Evolutionary conservation across 371 early-diverging fungal species (phyloP), one percentile per base, ranked within the genome.

Genomic region (Vairimorpha necatrix): DNA sequence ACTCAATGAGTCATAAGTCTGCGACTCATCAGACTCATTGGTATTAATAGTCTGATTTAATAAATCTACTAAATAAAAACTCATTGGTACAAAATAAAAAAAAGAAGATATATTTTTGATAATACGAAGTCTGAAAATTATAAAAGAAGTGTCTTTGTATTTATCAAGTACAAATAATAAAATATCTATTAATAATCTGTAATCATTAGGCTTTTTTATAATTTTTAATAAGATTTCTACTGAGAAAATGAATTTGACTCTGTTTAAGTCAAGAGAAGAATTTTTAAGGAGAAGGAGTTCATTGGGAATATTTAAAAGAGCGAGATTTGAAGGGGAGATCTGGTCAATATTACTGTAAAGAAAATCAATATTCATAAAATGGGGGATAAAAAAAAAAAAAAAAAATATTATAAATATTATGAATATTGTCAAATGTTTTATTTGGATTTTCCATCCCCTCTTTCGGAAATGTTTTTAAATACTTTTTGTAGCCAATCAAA

Each of bases 71-170:
- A 74, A 32, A 54, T 67, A 67, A 26, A 39, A 74, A 6, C 33
- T 58, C 16, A 66, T 4, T 0, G 74, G 74, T 26, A 54, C 46
- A 50, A 11, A 50, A 30, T 67, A 74, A 14, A 28, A 54, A 33
- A 24, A 38, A 18, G 33, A 39, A 0, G 30, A 20, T 26, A 67
- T 33, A 34, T 38, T 39, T 58, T 67, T 74, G 14, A 74, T 74
- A 22, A 67, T 28, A 18, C 74, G 22, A 13, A 74, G 38, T 24
- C 74, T 53, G 33, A 74, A 74, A 39, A 74, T 67, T 1, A 60
- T 42, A 46, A 42, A 36, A 34, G 2, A 47, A 50, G 32, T 46
- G n/a, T 34, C 32, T 16, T 39, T 67, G 42, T 48, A 67, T 66
- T n/a, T 74, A 16, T 74, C 67, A 13, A 74, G 13, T 26, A 74